phyloP scores from a whole-genome alignment of 352 stramenopile species.

The Phytophthora brassicae region DNA sequence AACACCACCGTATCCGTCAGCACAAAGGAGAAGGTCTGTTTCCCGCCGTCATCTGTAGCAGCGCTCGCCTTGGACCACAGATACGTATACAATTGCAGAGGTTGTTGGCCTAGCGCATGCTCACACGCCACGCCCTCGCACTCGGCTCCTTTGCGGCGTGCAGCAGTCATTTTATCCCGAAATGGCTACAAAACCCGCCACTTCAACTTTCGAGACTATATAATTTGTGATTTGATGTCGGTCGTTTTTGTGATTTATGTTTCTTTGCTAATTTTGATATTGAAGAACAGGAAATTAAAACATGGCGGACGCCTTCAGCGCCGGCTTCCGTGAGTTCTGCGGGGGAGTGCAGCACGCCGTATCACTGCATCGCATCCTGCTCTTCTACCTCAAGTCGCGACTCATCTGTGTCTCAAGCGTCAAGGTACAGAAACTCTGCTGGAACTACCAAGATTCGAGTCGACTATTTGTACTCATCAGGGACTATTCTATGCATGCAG shows the following conservation, averaged over 20 bases:
- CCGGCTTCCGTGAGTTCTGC: conserved; percentile 82
- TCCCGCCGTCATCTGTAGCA: conserved; percentile 5
- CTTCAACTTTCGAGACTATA: background rate
- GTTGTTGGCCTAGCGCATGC: conserved; percentile 59
- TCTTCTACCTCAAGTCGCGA: conserved; percentile 85
- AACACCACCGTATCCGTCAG: conserved; percentile 74
- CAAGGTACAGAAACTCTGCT: conserved; percentile 43
- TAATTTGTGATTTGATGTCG: background rate
- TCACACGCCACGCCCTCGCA: conserved; percentile 70
- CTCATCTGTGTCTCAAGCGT: conserved; percentile 85
- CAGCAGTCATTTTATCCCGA: conserved; percentile 17
- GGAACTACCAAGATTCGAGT: background rate
- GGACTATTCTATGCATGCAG: conserved; percentile 19
- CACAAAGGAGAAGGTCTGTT: conserved; percentile 45
- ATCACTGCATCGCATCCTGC: conserved; percentile 82
- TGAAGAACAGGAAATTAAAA: background rate
- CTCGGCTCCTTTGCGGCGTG: conserved; percentile 40
- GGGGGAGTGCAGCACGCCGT: conserved; percentile 84
- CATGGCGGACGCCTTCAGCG: conserved; percentile 55
- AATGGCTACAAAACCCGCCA: conserved; percentile 22
- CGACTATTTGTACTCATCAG: conserved; percentile 1
- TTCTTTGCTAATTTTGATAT: background rate
- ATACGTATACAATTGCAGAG: conserved; percentile 63
- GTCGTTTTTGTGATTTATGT: background rate
- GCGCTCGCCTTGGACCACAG: conserved; percentile 49